Conservation (phyloP, 2,329 filamentous ascomycete genomes). For the Diaporthe citri region DNA sequence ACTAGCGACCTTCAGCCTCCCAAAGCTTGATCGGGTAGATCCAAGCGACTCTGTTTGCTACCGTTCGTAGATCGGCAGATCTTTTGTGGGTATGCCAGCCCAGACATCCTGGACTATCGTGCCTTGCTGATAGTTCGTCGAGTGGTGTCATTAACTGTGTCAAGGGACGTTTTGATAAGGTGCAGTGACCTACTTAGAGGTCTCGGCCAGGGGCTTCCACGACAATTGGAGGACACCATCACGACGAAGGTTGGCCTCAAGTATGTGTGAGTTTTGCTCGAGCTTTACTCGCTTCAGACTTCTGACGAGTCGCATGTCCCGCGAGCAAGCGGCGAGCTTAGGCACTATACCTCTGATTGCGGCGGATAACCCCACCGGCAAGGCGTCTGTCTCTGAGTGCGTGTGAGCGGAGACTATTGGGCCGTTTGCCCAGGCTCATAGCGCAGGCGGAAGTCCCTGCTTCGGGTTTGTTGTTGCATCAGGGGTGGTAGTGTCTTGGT, state of each 20-base stretch:
- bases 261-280: conserved; percentile 19
- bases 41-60: neutral
- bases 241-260: conserved; percentile 28
- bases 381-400: neutral
- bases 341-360: neutral
- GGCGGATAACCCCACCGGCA: conserved; percentile 11
- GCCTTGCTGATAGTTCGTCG: neutral
- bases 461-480: neutral
- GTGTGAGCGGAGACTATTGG: neutral
- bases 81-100: conserved; percentile 1
- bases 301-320: conserved; percentile 28
- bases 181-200: conserved; percentile 7
- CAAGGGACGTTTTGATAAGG: conserved; percentile 12
- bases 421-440: neutral
- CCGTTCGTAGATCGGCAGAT: conserved; percentile 16
- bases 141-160: conserved; percentile 10
- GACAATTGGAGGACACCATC: conserved; percentile 5
- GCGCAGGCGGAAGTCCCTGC: neutral
- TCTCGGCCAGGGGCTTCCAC: neutral
- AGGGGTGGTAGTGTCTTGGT: neutral
- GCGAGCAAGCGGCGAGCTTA: neutral
- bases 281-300: conserved; percentile 27
- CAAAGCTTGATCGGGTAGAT: neutral
- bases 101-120: neutral
- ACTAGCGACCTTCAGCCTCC: neutral